A percentile compares a stretch with the other conserved stretches of the same genome.
Evolutionary conservation across 306 rosid genomes (phyloP).

Genomic region (Adenanthera pavonina): DNA sequence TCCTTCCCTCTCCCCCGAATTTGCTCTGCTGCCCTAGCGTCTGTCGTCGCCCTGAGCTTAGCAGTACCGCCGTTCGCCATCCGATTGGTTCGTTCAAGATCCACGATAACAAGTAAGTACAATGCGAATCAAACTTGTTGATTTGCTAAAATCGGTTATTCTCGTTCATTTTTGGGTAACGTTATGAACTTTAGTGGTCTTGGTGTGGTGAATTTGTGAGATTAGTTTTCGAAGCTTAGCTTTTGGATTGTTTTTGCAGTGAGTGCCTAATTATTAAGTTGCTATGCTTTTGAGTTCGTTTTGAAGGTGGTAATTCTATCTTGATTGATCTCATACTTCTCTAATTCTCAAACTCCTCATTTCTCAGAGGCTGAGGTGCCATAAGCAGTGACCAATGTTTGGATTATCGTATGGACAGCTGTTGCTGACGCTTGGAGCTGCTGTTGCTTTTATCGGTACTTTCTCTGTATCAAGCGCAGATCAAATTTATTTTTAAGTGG

Average conservation of each 20-base stretch:
- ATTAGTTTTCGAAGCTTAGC: background rate
- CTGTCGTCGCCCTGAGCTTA: background rate
- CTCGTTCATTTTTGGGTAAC: background rate
- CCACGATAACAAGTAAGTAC: conserved; percentile 71
- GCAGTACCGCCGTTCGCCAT: background rate
- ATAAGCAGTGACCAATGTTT: conserved; percentile 40
- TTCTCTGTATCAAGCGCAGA: background rate
- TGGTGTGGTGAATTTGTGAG: background rate
- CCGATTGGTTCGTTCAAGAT: conserved; percentile 57
- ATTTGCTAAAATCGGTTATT: background rate
- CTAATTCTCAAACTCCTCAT: conserved; percentile 9
- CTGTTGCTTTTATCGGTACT: conserved; percentile 43
- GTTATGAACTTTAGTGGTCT: background rate
- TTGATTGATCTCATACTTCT: conserved; percentile 17
- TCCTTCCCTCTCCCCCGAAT: no score
- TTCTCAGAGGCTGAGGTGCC: conserved; percentile 14
- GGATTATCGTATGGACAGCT: conserved; percentile 53
- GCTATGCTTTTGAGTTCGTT: background rate
- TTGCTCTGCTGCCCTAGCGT: no score
- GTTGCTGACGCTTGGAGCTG: conserved; percentile 51
- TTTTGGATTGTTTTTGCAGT: background rate
- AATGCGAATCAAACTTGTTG: background rate
- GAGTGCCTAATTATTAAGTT: background rate
- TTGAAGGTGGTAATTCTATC: background rate
- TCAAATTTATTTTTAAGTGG: background rate